Evolutionary conservation across 1,139 yeast species (phyloP), one percentile per base, ranked within the genome.

Genomic region (Geotrichum siamense): DNA sequence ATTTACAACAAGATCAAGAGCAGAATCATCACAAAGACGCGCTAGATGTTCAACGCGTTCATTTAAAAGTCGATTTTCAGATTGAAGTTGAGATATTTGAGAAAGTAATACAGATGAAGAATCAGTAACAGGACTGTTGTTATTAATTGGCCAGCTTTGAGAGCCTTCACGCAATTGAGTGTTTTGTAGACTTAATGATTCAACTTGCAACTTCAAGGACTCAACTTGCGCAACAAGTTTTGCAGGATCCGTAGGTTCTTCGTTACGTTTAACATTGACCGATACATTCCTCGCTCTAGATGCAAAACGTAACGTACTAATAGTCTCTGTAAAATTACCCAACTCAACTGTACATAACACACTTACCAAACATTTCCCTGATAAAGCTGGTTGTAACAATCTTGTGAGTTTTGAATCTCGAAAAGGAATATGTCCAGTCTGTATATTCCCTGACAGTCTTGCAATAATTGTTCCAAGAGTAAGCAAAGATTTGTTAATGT

Each of bases 331-430:
- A 81, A 74, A 16, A 70, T 70, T 2, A 81, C 77, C 50, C 83
- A 68, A 56, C 25, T 41, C 45, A 17, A 45, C 44, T 0, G 97
- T 89, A 61, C 97, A 91, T 35, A 91, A 70, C 12, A 91, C 82
- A 52, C 86, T 78, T n/a, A 89, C 86, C 39, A 87, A 71, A 3
- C 95, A 81, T 26, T 80, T 75, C 1, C 97, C 97, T 20, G 94
- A 82, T 37, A 91, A 70, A 1, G 96, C 94, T 1, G 96, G 96
- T 60, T 91, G 96, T 47, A 91, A 67, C 31, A 89, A 65, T 48
- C 97, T 69, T 0, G 97, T 89, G 45, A 89, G 72, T 58, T 89
- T 89, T 1, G 96, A 86, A 60, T 89, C 97, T 60, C 97, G 70
- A 63, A 86, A 89, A 1, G 96, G 96, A 26, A 91, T 76, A 59